Evolutionary conservation across 2,329 filamentous ascomycete species (phyloP), one percentile per base, ranked within the genome.

Genomic region (Rhexocercosporidium sp.): DNA sequence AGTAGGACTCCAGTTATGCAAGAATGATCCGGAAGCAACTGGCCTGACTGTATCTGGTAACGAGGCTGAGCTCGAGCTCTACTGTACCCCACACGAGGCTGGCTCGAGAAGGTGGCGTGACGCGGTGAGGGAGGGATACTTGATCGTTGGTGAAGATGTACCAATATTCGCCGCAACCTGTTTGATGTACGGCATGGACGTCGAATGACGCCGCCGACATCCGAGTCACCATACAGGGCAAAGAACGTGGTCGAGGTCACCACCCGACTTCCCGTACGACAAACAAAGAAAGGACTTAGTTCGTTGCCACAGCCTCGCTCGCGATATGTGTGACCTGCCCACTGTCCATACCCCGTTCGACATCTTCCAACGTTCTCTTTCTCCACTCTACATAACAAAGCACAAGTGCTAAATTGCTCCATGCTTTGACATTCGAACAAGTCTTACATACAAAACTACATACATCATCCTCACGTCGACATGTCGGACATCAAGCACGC

Each of bases 91-190:
- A 64, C 39, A 64, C 62, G 51, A 64, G 62, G 62, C 54, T 64
- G 53, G 53, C 18, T 11, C 29, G 31, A 59, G n/a, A 59, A 59
- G 25, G 62, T 67, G 65, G 65, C 61, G 18, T 67, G 65, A 67
- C 41, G n/a, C 27, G n/a, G 34, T 46, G 46, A 39, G 8, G 60
- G 22, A 29, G 14, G 29, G 14, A 56, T 39, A 25, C 54, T 46
- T 54, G 44, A 51, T 20, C 20, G 14, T 22, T 37, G 18, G 12
- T 22, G 29, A 18, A 39, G 7, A 39, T 39, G 34, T 39, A 7
- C 14, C 7, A 39, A 37, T 56, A 27, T 37, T 56, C 53, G 53
- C 31, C 53, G 22, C 31, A 56, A 22, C n/a, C 53, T 56, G 53
- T 22, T 56, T 56, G 16, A 29, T 37, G 53, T 56, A 34, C 3